Percentiles rank a stretch among this genome's conserved stretches.
phyloP scores from a whole-genome alignment of 2,329 filamentous ascomycete species.

The Hymenoscyphus infarciens region DNA sequence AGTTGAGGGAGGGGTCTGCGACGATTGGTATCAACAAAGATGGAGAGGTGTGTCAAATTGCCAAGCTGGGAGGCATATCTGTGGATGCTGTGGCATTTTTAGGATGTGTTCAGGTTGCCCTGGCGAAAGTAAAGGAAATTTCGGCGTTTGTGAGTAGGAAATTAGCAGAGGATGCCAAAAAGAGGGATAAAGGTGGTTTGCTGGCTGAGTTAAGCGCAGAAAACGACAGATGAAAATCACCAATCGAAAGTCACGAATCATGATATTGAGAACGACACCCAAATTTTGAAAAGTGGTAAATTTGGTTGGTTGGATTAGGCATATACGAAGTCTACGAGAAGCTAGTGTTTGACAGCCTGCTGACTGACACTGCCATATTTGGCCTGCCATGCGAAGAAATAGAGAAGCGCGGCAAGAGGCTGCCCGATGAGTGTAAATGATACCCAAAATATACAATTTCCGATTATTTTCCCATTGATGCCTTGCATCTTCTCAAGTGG shows the following conservation, averaged over 20 bases:
- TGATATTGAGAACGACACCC: not conserved
- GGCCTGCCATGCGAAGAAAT: slow-evolving; percentile 98
- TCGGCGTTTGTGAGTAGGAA: slow-evolving; percentile 68
- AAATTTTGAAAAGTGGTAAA: not conserved
- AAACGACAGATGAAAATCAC: slow-evolving; percentile 60
- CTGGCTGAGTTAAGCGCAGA: slow-evolving; percentile 77
- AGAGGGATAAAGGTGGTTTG: slow-evolving; percentile 73
- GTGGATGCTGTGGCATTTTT: slow-evolving; percentile 77
- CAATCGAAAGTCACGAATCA: slow-evolving; percentile 5
- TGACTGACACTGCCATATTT: slow-evolving; percentile 83
- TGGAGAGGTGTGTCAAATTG: slow-evolving; percentile 45
- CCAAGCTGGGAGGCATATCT: slow-evolving; percentile 81
- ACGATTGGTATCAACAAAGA: slow-evolving; percentile 59
- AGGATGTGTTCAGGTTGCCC: slow-evolving; percentile 68
- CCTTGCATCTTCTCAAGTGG: slow-evolving; percentile 76
- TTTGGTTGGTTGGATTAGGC: slow-evolving; percentile 3
- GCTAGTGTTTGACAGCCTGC: slow-evolving; percentile 12
- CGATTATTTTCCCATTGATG: slow-evolving; percentile 71
- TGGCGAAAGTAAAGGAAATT: slow-evolving; percentile 77
- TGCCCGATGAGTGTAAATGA: slow-evolving; percentile 95
- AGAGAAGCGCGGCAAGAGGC: slow-evolving; percentile 84
- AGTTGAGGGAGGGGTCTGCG: slow-evolving; percentile 67
- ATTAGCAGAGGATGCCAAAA: slow-evolving; percentile 73
- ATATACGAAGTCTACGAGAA: slow-evolving; percentile 1
- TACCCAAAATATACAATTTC: slow-evolving; percentile 95